Evolutionary conservation across 2,329 filamentous ascomycete species (phyloP), one percentile per base, ranked within the genome.

Genomic region (Cyanodermella asteris): DNA sequence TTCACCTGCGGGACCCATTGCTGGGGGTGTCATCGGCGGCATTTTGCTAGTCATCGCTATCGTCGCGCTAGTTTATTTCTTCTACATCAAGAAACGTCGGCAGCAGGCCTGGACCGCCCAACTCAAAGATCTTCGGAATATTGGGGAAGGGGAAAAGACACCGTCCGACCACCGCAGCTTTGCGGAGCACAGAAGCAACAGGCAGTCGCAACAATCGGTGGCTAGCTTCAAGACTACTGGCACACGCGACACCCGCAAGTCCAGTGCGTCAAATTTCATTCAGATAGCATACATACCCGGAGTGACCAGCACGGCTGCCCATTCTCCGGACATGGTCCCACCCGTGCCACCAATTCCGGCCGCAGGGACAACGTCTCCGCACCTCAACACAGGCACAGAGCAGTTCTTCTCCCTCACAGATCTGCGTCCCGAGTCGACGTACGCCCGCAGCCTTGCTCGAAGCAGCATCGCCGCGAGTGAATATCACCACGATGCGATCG

Each of bases 241-340:
- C 31, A 94, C 87, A 11, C 72, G 87, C 33, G n/a, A n/a, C n/a
- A n/a, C n/a, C n/a, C n/a, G n/a, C n/a, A n/a, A n/a, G n/a, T n/a
- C n/a, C n/a, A n/a, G n/a, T n/a, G 87, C 87, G 24, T 94, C 87
- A 41, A 97, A 97, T 55, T 84, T 97, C 45, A 97, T 97, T 40
- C 87, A 94, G 52, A 97, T 97, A 50, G 87, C 87, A 28, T 97
- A 94, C 49, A 94, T 97, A 36, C 87, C 87, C 9, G 87, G 87
- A 31, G 82, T 94, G 40, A 93, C 80, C 31, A 93, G 93, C 52
- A 68, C 84, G 36, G 81, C 82, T 8, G 71, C 72, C 6, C 75
- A 77, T 5, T 84, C 80, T 1, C 77, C 78, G 3, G 70, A 68
- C 19, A 63, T 84, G 25, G 75, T 90, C 4, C 81, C 82, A n/a